Conservation (phyloP, 164 flowering plant species). For the Nymphaea colorata region DNA sequence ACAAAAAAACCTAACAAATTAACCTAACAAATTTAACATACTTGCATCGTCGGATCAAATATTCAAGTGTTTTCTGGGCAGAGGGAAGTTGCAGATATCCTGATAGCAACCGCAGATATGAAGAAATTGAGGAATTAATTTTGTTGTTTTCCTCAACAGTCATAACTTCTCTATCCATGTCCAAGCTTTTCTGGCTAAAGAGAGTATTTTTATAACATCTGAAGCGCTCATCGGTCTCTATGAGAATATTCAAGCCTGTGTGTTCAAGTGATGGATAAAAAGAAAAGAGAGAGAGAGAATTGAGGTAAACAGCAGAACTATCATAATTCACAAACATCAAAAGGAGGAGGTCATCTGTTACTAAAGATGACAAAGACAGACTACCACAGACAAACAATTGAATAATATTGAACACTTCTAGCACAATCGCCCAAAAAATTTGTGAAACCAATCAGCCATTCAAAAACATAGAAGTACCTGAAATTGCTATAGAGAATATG, state of each 20-base stretch:
- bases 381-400: too few species aligned
- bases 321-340: neutral
- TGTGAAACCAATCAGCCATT: too few species aligned
- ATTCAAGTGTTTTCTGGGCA: constrained; percentile 69
- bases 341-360: neutral
- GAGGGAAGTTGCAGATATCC: constrained; percentile 49
- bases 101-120: constrained; percentile 59
- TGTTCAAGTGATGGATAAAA: neutral
- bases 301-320: neutral
- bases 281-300: neutral
- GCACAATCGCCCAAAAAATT: too few species aligned
- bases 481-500: constrained; percentile 33
- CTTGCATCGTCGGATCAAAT: constrained; percentile 84
- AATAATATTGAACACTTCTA: too few species aligned
- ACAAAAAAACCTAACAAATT: too few species aligned
- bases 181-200: constrained; percentile 61
- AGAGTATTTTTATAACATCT: constrained; percentile 39
- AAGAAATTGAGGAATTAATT: constrained; percentile 36
- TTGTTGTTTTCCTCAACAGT: constrained; percentile 48
- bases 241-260: constrained; percentile 61
- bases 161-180: constrained; percentile 65
- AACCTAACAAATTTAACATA: constrained; percentile 9
- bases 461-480: constrained; percentile 27
- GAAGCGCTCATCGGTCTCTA: constrained; percentile 41
- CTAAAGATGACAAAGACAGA: too few species aligned